Percentiles rank a stretch among this genome's conserved stretches.
Conservation (phyloP, 1,284 basidiomycete genomes). For the Cystobasidium slooffiae region DNA sequence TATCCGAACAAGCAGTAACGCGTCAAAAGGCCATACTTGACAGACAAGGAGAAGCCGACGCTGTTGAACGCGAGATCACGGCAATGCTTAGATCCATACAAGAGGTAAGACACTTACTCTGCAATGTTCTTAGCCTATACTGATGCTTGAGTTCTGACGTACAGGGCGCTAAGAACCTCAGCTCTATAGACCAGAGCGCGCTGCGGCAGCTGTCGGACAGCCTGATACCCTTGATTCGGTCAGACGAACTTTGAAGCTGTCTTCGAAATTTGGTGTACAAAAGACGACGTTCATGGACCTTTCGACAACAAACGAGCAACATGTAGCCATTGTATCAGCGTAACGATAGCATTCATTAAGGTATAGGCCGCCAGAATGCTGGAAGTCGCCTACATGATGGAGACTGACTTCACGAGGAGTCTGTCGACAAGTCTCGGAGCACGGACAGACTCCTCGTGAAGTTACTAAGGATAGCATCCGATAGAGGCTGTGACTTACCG, state of each 20-base stretch:
- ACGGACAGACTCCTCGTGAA: background rate
- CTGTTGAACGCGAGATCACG: conserved; percentile 31
- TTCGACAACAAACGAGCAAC: background rate
- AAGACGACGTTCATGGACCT: background rate
- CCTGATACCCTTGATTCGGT: conserved; percentile 25
- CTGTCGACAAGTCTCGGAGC: too few relatives aligned
- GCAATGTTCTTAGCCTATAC: background rate
- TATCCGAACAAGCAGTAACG: background rate
- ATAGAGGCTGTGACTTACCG: background rate
- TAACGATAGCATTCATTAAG: too few relatives aligned
- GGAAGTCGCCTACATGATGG: too few relatives aligned
- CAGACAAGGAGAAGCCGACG: conserved; percentile 25
- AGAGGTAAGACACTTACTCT: background rate
- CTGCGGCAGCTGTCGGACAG: conserved; percentile 22
- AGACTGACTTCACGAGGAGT: too few relatives aligned
- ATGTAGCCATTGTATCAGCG: background rate
- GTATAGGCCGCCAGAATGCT: too few relatives aligned
- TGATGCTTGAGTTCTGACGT: background rate
- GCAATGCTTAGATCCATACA: conserved; percentile 27
- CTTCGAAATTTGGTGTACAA: background rate
- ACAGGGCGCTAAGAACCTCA: conserved; percentile 32
- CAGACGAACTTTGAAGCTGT: conserved; percentile 25
- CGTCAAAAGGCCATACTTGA: conserved; percentile 2
- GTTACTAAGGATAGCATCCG: background rate
- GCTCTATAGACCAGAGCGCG: conserved; percentile 23